A percentile compares a stretch with the other conserved stretches of the same genome.
Conservation (phyloP, 2,329 filamentous ascomycete species). For the Colletotrichum sp. region DNA sequence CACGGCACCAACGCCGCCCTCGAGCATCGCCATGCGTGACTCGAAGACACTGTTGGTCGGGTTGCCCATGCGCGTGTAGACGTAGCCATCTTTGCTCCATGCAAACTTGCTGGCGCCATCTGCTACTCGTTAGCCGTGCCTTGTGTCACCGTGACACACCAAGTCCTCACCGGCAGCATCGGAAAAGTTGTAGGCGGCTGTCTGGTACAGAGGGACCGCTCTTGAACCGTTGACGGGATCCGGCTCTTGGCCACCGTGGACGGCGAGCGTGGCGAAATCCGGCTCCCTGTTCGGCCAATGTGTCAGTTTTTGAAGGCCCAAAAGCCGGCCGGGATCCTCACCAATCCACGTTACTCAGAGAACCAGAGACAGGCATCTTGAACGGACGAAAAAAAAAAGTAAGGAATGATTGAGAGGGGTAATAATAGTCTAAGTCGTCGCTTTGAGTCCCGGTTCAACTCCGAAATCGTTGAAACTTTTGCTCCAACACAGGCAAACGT, state of each 20-base stretch:
- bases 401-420: slow-evolving; percentile 10
- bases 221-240: slow-evolving; percentile 84
- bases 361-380: slow-evolving; percentile 34
- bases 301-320: slow-evolving; percentile 2
- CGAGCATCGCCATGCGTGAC: slow-evolving; percentile 90
- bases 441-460: background rate
- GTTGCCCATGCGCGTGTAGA: slow-evolving; percentile 95
- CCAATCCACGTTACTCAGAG: slow-evolving; percentile 36
- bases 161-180: slow-evolving; percentile 16
- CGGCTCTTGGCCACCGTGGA: slow-evolving; percentile 64
- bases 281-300: slow-evolving; percentile 8
- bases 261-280: slow-evolving; percentile 24
- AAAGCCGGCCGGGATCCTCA: slow-evolving; percentile 25
- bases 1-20: slow-evolving; percentile 87
- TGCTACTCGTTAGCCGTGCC: background rate
- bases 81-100: slow-evolving; percentile 69
- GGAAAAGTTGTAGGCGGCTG: slow-evolving; percentile 55
- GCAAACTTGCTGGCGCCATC: slow-evolving; percentile 38
- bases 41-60: slow-evolving; percentile 96
- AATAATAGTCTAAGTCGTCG: slow-evolving; percentile 5
- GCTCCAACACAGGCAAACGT: background rate
- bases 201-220: slow-evolving; percentile 94
- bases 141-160: background rate
- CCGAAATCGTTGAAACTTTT: background rate
- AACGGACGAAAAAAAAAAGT: background rate